Evolutionary conservation across 192 early-diverging fungal genomes (phyloP), one percentile per base, ranked within the genome.

Genomic region (Globomyces pollinis-pini): DNA sequence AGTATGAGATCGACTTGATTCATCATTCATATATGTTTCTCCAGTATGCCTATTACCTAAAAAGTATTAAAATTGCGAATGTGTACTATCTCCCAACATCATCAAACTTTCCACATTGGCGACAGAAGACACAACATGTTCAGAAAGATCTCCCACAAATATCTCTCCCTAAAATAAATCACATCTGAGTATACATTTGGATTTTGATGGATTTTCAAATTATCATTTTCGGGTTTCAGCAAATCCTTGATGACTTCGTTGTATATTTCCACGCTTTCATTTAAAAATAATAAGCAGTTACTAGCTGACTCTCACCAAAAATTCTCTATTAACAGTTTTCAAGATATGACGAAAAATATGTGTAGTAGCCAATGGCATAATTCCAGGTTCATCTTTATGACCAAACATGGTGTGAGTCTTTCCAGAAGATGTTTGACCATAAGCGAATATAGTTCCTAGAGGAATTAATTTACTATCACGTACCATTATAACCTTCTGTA

Each of bases 181-280:
- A n/a, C n/a, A n/a, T n/a, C n/a, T n/a, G n/a, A n/a, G n/a, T n/a
- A n/a, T n/a, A n/a, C n/a, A 60, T 75, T 83, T 21, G 72, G 56
- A 62, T 86, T 81, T 57, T 98, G 91, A 38, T 90, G 87, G 62
- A 99, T 97, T 64, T 85, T 80, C 32, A 99, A 71, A 59, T 97
- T 73, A 43, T 70, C 74, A 41, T 85, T 88, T 20, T 85, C 79
- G 0, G 95, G 93, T 18, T 82, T 75, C 1, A 99, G 77, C 31
- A 99, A 68, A 66, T 99, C 96, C 15, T 85, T 84, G 55, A 99
- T 85, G 0, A 63, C 65, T 50, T 78, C 68, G 39, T 70, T 68
- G 72, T 99, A 99, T 34, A 99, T 98, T 67, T 99, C 96, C 57
- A 99, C 61, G 69, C n/a, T n/a, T n/a, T n/a, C n/a, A n/a, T n/a